Conservation (phyloP, 345 rosid species). For the Arabis hirsuta region DNA sequence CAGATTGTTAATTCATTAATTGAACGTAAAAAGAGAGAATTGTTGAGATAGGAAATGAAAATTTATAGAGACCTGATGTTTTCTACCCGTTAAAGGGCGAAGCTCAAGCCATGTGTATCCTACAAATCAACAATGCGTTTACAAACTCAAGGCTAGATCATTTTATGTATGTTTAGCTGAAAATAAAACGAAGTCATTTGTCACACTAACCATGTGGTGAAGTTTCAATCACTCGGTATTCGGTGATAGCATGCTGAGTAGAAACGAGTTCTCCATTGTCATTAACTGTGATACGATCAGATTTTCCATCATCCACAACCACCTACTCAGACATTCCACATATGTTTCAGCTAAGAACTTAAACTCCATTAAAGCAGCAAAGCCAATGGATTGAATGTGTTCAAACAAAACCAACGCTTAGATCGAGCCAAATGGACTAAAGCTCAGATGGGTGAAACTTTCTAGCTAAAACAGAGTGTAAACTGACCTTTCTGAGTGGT, state of each 20-base stretch:
- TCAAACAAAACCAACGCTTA: neutral
- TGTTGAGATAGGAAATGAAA: slow-evolving; percentile 8
- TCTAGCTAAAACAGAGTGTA: slow-evolving; percentile 1
- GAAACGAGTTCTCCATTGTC: slow-evolving; percentile 50
- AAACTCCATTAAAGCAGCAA: slow-evolving; percentile 1
- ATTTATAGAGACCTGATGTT: slow-evolving; percentile 74
- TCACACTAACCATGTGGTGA: slow-evolving; percentile 63
- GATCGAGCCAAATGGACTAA: slow-evolving; percentile 2
- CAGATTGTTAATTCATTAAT: neutral
- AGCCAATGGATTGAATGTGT: neutral
- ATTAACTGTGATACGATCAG: slow-evolving; percentile 79
- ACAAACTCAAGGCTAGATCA: neutral
- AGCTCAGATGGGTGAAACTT: slow-evolving; percentile 4
- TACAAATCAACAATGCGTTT: slow-evolving; percentile 42
- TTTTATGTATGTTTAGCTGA: neutral
- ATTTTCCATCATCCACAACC: slow-evolving; percentile 85
- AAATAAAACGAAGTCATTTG: neutral
- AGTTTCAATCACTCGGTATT: slow-evolving; percentile 72
- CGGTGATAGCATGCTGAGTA: slow-evolving; percentile 83
- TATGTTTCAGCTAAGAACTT: slow-evolving; percentile 1
- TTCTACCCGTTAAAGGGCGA: slow-evolving; percentile 90
- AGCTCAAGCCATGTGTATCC: slow-evolving; percentile 93
- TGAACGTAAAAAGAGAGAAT: neutral
- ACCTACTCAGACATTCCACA: slow-evolving; percentile 51
- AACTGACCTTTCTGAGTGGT: slow-evolving; percentile 76